phyloP scores from a whole-genome alignment of 768 basidiomycete genomes.

The Termitomyces sp. region DNA sequence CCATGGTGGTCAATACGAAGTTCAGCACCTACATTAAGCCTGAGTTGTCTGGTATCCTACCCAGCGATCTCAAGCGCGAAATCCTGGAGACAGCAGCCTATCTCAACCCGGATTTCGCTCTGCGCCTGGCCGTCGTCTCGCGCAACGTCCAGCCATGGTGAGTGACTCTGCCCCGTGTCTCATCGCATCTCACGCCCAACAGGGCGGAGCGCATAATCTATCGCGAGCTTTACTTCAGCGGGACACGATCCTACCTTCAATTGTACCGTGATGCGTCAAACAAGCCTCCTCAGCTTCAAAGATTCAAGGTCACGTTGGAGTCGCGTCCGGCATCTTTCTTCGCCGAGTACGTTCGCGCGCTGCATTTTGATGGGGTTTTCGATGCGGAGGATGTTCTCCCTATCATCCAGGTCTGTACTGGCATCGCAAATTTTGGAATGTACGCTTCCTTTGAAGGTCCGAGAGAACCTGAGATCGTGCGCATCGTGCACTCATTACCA shows the following conservation, averaged over 20 bases:
- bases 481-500: neutral
- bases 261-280: neutral
- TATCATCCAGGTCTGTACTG: constrained; percentile 6
- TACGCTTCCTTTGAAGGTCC: constrained; percentile 7
- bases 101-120: constrained; percentile 5
- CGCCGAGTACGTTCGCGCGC: constrained; percentile 8
- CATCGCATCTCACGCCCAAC: neutral
- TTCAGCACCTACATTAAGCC: constrained; percentile 11
- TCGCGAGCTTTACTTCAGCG: constrained; percentile 13
- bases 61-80: constrained; percentile 14
- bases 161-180: neutral
- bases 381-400: neutral
- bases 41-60: constrained; percentile 7
- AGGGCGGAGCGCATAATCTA: constrained; percentile 18
- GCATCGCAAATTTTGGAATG: constrained; percentile 13
- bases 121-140: constrained; percentile 12
- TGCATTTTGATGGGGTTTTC: constrained; percentile 6
- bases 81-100: constrained; percentile 13
- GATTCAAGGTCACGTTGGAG: constrained; percentile 2
- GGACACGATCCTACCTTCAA: neutral
- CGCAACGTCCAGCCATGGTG: constrained; percentile 13
- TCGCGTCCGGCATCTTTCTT: constrained; percentile 12
- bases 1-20: constrained; percentile 7
- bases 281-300: constrained; percentile 1
- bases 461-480: constrained; percentile 1